Evolutionary conservation across 179 eudicot genomes (phyloP), one percentile per base, ranked within the genome.

Genomic region (Sideroxylon spinosum): DNA sequence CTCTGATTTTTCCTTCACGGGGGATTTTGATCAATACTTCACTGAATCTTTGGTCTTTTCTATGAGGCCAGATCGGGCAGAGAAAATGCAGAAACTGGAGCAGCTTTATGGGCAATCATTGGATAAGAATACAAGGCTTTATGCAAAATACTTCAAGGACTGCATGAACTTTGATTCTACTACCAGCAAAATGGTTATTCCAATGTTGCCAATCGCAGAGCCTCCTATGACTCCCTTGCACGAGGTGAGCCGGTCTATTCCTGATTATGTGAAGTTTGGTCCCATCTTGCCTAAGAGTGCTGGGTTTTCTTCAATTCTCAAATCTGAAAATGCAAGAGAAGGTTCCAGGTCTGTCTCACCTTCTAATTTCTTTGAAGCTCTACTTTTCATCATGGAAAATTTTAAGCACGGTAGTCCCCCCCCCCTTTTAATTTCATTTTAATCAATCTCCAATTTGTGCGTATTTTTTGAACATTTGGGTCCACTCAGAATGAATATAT

Each of bases 281-380:
- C 91, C 91, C 13, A 86, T 88, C 74, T 85, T 88, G 79, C 91
- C 91, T 20, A 84, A 85, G 77, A 88, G 85, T 79, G 91, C 91
- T 68, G 91, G 91, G 22, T 88, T 88, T 71, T 73, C 84, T 20
- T 76, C 82, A 28, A 53, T 76, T 12, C 73, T 84, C 68, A 84
- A 77, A 71, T 49, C 68, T 59, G 81, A 82, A 25, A 72, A 77
- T 62, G 55, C 81, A 46, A 78, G 71, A 73, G 84, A 76, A 72
- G 75, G 68, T 81, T 81, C 82, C 17, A 82, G 88, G 90, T 87
- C 22, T 22, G 62, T 68, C 20, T 81, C n/a, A 64, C 56, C 52
- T 29, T 25, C 55, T 62, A 65, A 37, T 53, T 63, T 55, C 20
- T 79, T 65, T 63, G 62, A 28, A 50, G 62, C 49, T 76, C 69